Evolutionary conservation across 768 basidiomycete species (phyloP).

Genomic region (Termitomyces sp.): DNA sequence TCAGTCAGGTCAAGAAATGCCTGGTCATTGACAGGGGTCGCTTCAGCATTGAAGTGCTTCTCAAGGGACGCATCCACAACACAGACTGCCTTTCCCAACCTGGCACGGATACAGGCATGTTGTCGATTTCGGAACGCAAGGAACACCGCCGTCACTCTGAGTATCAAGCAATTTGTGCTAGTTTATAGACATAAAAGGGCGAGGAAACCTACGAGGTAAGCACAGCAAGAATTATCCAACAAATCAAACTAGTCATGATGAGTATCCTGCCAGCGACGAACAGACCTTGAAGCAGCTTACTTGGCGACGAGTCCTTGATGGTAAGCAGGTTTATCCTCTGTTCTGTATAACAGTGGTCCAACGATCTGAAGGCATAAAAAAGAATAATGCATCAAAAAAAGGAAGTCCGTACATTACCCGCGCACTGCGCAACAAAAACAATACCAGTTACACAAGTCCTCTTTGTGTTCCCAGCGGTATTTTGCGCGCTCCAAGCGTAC

Average conservation of each 20-base stretch:
- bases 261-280: neutral
- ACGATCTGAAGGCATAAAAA: slow-evolving; percentile 20
- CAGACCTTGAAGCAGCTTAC: slow-evolving; percentile 14
- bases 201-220: slow-evolving; percentile 24
- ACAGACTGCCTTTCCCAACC: slow-evolving; percentile 27
- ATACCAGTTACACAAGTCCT: slow-evolving; percentile 36
- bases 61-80: slow-evolving; percentile 36
- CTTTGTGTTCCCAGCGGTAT: slow-evolving; percentile 39
- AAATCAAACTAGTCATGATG: slow-evolving; percentile 24
- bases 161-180: no score
- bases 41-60: slow-evolving; percentile 13
- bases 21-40: slow-evolving; percentile 20
- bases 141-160: slow-evolving; percentile 30
- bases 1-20: slow-evolving; percentile 37
- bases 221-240: slow-evolving; percentile 31
- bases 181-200: neutral
- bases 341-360: slow-evolving; percentile 32
- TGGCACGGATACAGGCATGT: slow-evolving; percentile 28
- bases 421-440: slow-evolving; percentile 41
- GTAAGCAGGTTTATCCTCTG: slow-evolving; percentile 33
- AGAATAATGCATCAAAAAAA: neutral
- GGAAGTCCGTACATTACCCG: slow-evolving; percentile 29
- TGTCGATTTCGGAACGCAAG: slow-evolving; percentile 32
- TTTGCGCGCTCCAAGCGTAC: slow-evolving; percentile 36
- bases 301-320: slow-evolving; percentile 32